These are phyloP conservation scores for Bolboschoenus planiculmis DNA, from an alignment of 176 grass and related monocot genomes.

Conservation along the genomic window DNA sequence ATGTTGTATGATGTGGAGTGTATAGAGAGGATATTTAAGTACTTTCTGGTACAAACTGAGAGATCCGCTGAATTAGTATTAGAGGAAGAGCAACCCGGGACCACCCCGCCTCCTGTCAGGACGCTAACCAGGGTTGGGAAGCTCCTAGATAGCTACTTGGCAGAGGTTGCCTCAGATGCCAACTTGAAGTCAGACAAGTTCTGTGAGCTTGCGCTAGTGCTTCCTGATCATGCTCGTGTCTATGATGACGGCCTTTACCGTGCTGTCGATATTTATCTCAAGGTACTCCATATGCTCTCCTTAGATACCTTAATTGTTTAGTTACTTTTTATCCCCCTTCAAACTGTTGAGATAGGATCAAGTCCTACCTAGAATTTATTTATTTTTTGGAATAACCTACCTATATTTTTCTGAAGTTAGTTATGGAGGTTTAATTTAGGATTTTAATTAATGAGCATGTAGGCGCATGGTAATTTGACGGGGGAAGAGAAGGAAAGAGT, in stretches of 20 bases:
- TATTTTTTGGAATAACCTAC: background rate
- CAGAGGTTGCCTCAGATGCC: slow-evolving; percentile 67
- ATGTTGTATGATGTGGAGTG: slow-evolving; percentile 87
- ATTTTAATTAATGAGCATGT: background rate
- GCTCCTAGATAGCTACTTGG: slow-evolving; percentile 78
- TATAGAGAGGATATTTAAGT: slow-evolving; percentile 55
- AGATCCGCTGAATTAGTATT: background rate
- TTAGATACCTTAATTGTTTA: background rate
- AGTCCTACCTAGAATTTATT: background rate
- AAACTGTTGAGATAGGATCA: background rate
- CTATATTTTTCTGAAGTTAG: background rate
- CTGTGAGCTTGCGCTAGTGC: slow-evolving; percentile 49
- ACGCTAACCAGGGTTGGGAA: slow-evolving; percentile 60
- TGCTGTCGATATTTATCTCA: slow-evolving; percentile 78
- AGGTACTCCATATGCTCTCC: slow-evolving; percentile 29
- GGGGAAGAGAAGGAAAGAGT: slow-evolving; percentile 67
- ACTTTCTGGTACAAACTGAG: slow-evolving; percentile 39
- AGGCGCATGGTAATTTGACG: slow-evolving; percentile 60
- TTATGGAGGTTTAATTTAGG: background rate
- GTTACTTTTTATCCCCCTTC: background rate
- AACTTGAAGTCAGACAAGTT: slow-evolving; percentile 78
- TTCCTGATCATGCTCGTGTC: slow-evolving; percentile 67
- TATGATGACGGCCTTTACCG: slow-evolving; percentile 87
- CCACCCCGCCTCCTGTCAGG: slow-evolving; percentile 20
- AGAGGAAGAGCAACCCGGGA: slow-evolving; percentile 1